Evolutionary conservation across 2,329 filamentous ascomycete species (phyloP).

Genomic region (Zarea fungicola): DNA sequence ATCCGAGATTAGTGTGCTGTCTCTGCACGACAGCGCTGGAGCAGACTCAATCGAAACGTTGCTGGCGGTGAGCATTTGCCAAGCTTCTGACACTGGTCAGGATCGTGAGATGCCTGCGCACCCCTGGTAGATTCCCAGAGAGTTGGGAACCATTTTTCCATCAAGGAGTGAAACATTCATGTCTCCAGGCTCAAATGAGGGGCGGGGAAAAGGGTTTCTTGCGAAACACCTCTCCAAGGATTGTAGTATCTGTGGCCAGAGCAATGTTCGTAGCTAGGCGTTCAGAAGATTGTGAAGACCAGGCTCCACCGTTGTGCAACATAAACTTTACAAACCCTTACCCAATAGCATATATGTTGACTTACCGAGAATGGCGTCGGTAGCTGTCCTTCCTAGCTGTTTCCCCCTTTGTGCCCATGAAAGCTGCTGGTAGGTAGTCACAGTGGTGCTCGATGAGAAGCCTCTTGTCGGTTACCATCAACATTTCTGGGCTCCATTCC

Average conservation of each 20-base stretch:
- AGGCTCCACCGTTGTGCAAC: neutral
- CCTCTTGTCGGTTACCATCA: too few species aligned
- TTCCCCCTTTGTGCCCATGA: neutral
- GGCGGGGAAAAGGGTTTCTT: too few species aligned
- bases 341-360: neutral
- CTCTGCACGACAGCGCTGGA: constrained; percentile 1
- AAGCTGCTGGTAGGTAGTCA: too few species aligned
- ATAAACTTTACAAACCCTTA: neutral
- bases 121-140: neutral
- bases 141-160: neutral
- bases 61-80: neutral
- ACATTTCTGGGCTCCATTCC: neutral
- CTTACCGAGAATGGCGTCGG: constrained; percentile 1
- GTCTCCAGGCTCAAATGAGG: too few species aligned
- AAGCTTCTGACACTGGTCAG: neutral
- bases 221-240: too few species aligned
- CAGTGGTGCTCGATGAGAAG: too few species aligned
- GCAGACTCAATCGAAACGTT: neutral
- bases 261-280: too few species aligned
- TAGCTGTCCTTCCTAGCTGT: neutral
- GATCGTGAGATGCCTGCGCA: neutral
- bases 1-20: neutral
- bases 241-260: too few species aligned
- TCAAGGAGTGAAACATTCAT: too few species aligned
- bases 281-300: neutral